Evolutionary conservation across 2,329 filamentous ascomycete species (phyloP).

Genomic region (Botryosphaeria dothidea): DNA sequence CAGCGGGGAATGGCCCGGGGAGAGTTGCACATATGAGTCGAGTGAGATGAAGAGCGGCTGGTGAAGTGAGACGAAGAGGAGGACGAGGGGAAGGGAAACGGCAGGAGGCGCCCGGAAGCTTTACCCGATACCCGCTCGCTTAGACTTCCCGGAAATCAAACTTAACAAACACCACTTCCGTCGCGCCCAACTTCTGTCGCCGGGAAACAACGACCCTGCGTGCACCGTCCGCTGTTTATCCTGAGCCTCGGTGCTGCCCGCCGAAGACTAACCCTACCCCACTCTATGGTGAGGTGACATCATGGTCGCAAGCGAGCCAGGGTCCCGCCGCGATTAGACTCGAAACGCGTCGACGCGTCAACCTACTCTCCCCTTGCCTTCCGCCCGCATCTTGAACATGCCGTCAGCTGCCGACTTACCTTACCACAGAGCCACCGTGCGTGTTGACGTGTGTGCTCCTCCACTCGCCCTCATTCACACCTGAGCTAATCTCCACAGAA

Average conservation of each 20-base stretch:
- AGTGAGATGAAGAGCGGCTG: background rate
- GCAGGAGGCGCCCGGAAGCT: background rate
- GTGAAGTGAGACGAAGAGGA: background rate
- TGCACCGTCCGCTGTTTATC: background rate
- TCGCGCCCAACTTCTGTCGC: background rate
- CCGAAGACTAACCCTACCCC: background rate
- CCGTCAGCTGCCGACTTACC: constrained; percentile 4
- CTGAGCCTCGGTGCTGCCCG: background rate
- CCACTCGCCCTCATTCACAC: too few relatives aligned
- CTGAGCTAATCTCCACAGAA: background rate
- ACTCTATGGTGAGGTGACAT: background rate
- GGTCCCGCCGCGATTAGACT: background rate
- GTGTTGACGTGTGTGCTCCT: background rate
- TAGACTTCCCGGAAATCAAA: background rate
- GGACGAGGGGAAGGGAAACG: background rate
- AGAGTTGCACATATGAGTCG: background rate
- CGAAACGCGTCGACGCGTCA: background rate
- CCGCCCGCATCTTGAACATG: background rate
- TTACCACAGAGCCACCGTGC: constrained; percentile 2
- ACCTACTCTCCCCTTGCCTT: background rate
- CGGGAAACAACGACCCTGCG: background rate
- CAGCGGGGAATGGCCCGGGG: too few relatives aligned
- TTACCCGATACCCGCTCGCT: background rate
- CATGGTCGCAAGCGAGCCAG: background rate
- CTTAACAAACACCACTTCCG: background rate